Evolutionary conservation across 1,139 yeast genomes (phyloP).

Genomic region (Komagataea norvegica): DNA sequence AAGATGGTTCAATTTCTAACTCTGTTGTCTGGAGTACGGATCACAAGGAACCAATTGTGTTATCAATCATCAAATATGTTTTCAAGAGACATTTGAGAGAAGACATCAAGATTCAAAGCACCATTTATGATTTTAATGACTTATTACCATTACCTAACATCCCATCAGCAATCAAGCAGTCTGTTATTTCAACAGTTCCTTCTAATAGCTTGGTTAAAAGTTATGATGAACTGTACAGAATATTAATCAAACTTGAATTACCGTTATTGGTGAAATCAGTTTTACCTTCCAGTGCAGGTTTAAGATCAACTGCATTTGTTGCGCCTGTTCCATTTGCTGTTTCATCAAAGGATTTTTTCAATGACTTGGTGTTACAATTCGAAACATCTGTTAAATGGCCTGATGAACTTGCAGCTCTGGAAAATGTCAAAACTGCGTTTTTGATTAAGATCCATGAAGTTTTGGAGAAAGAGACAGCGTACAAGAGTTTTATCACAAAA

Average conservation of each 20-base stretch:
- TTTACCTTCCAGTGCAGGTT: slow-evolving; percentile 64
- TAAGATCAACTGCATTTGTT: slow-evolving; percentile 68
- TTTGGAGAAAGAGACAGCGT: slow-evolving; percentile 47
- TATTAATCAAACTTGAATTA: slow-evolving; percentile 42
- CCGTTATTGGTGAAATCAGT: slow-evolving; percentile 73
- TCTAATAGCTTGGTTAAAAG: slow-evolving; percentile 57
- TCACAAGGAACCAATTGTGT: slow-evolving; percentile 59
- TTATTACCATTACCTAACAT: slow-evolving; percentile 57
- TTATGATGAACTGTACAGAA: slow-evolving; percentile 61
- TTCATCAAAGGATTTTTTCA: slow-evolving; percentile 75
- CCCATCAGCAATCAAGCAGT: slow-evolving; percentile 51
- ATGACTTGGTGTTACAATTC: slow-evolving; percentile 76
- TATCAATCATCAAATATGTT: slow-evolving; percentile 59
- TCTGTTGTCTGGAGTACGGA: slow-evolving; percentile 80
- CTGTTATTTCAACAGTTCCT: slow-evolving; percentile 46
- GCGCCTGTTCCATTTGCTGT: slow-evolving; percentile 82
- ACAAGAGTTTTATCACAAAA: slow-evolving; percentile 53
- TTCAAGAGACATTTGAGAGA: slow-evolving; percentile 59
- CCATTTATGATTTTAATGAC: slow-evolving; percentile 42
- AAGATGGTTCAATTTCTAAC: slow-evolving; percentile 84
- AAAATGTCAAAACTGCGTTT: slow-evolving; percentile 87
- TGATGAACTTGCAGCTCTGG: slow-evolving; percentile 78
- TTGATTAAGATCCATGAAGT: slow-evolving; percentile 65
- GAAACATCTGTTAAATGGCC: slow-evolving; percentile 96
- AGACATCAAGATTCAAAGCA: slow-evolving; percentile 39